phyloP scores from a whole-genome alignment of 805 yeast species.

The Candida multigemmis region DNA sequence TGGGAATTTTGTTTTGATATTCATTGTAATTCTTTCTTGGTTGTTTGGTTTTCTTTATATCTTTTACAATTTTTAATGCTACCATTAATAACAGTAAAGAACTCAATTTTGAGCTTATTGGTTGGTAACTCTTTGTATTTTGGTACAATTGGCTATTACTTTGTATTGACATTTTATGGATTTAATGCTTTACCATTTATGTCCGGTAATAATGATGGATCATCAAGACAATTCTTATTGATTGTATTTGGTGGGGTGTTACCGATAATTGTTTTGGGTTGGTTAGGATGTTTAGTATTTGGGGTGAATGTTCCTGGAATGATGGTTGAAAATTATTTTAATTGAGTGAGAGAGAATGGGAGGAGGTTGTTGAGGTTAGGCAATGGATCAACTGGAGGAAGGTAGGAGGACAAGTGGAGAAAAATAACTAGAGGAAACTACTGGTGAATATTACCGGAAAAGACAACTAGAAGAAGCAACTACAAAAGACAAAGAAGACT shows the following conservation, averaged over 20 bases:
- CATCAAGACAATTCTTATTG: conserved; percentile 36
- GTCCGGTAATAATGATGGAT: conserved; percentile 16
- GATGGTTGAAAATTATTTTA: conserved; percentile 43
- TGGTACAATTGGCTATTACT: conserved; percentile 66
- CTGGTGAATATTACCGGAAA: too few species aligned
- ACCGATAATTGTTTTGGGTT: conserved; percentile 46
- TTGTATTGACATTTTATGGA: conserved; percentile 80
- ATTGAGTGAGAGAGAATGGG: too few species aligned
- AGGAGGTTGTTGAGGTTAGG: too few species aligned
- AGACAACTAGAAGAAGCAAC: too few species aligned
- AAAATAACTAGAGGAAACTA: too few species aligned
- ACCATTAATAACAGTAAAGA: conserved; percentile 60
- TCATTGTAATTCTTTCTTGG: conserved; percentile 83
- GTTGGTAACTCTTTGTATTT: conserved; percentile 76
- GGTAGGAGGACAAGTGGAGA: too few species aligned
- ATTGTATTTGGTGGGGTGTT: conserved; percentile 63
- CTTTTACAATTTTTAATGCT: conserved; percentile 65
- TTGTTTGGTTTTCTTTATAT: conserved; percentile 71
- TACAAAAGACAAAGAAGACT: too few species aligned
- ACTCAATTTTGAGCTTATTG: conserved; percentile 52
- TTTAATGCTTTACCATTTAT: conserved; percentile 41
- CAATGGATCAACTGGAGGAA: too few species aligned
- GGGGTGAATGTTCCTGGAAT: conserved; percentile 68
- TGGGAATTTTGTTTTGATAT: conserved; percentile 95
- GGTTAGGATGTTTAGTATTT: conserved; percentile 48